A percentile compares a stretch with the other conserved stretches of the same genome.
phyloP scores from a whole-genome alignment of 2,329 filamentous ascomycete genomes.

The Fusarium algeriense region DNA sequence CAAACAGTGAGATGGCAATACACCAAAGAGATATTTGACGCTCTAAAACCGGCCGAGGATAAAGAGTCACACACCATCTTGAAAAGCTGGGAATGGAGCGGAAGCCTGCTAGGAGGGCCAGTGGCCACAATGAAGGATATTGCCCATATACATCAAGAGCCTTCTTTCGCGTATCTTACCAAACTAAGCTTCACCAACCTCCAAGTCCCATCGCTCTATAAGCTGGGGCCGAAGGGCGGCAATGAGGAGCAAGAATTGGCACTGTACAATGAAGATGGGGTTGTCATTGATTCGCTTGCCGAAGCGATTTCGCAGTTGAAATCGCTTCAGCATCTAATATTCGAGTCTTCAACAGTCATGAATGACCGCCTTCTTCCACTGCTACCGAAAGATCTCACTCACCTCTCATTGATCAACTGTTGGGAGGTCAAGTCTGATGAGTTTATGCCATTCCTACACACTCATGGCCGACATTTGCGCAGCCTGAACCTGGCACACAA shows the following conservation, averaged over 20 bases:
- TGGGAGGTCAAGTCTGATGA: slow-evolving; percentile 77
- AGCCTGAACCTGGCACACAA: slow-evolving; percentile 82
- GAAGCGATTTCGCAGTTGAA: slow-evolving; percentile 63
- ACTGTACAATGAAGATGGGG: slow-evolving; percentile 56
- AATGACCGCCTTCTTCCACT: slow-evolving; percentile 75
- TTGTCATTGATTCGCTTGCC: slow-evolving; percentile 55
- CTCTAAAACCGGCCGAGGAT: slow-evolving; percentile 63
- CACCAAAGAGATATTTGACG: slow-evolving; percentile 72
- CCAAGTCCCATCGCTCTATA: slow-evolving; percentile 65
- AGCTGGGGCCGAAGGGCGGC: slow-evolving; percentile 50
- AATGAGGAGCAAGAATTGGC: slow-evolving; percentile 49
- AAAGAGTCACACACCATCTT: slow-evolving; percentile 55
- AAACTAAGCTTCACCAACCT: slow-evolving; percentile 73
- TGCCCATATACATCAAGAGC: slow-evolving; percentile 63
- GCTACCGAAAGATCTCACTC: slow-evolving; percentile 74
- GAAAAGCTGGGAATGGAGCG: slow-evolving; percentile 72
- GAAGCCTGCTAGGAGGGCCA: slow-evolving; percentile 62
- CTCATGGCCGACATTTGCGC: slow-evolving; percentile 75
- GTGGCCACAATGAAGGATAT: slow-evolving; percentile 63
- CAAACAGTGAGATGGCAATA: slow-evolving; percentile 76
- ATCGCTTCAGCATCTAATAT: slow-evolving; percentile 73
- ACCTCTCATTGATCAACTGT: slow-evolving; percentile 83
- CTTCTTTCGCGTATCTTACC: slow-evolving; percentile 68
- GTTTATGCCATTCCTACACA: slow-evolving; percentile 73
- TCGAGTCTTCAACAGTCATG: slow-evolving; percentile 81